phyloP scores from a whole-genome alignment of 345 rosid species.

The Hirschfeldia incana region DNA sequence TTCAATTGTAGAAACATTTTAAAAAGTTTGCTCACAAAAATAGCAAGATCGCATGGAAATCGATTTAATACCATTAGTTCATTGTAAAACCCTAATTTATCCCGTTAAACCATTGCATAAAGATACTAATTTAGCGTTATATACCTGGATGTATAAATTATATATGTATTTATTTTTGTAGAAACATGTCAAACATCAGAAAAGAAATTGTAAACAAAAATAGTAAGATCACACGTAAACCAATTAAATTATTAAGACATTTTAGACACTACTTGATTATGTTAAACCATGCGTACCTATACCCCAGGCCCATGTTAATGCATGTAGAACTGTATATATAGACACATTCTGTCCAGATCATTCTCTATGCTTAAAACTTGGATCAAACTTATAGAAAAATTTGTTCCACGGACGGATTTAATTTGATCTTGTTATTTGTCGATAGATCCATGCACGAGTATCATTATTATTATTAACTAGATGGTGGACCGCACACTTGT shows the following conservation, averaged over 20 bases:
- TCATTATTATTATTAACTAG: too few relatives aligned
- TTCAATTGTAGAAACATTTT: constrained; percentile 27
- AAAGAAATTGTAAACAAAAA: background rate
- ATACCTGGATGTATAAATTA: background rate
- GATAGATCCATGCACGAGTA: too few relatives aligned
- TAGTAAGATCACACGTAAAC: background rate
- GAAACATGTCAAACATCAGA: background rate
- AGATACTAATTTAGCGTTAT: background rate
- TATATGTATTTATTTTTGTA: background rate
- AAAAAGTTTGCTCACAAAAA: constrained; percentile 15
- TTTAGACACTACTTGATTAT: background rate
- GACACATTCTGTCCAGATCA: too few relatives aligned
- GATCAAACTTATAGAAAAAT: background rate
- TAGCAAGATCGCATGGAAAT: constrained; percentile 27
- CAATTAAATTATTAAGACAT: constrained; percentile 1
- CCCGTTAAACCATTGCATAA: constrained; percentile 10
- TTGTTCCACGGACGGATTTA: too few relatives aligned
- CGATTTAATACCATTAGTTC: background rate
- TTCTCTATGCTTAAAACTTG: background rate
- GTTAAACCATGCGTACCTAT: background rate
- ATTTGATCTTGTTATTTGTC: too few relatives aligned
- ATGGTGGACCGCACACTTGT: too few relatives aligned
- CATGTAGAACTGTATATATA: background rate
- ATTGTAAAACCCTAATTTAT: constrained; percentile 12
- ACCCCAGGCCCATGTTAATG: background rate